Conservation (phyloP, 2,329 filamentous ascomycete species). For the Nakataea oryzae region DNA sequence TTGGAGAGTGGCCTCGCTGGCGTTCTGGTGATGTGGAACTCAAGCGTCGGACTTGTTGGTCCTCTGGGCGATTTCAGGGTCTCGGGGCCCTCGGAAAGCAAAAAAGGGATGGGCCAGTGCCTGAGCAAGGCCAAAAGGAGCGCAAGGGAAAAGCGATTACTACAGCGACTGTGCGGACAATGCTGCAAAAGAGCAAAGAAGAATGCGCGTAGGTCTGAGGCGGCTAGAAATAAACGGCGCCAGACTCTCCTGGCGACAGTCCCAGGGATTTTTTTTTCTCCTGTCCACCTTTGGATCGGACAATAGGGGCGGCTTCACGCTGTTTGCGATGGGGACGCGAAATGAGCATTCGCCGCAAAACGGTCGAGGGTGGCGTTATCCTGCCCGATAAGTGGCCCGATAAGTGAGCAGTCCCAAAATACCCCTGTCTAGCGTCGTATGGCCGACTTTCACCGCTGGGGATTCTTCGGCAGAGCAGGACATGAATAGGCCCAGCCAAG, state of each 20-base stretch:
- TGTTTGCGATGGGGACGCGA: constrained; percentile 1
- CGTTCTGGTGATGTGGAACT: background rate
- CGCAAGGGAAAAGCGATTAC: background rate
- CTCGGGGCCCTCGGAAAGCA: background rate
- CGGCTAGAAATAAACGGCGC: background rate
- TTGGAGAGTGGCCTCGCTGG: constrained; percentile 4
- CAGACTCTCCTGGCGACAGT: background rate
- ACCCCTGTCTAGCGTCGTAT: background rate
- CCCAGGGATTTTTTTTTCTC: background rate
- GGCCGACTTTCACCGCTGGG: background rate
- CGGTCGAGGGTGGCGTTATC: constrained; percentile 7
- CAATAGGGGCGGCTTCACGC: background rate
- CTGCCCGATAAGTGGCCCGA: background rate
- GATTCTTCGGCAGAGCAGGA: background rate
- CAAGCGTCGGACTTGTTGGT: background rate
- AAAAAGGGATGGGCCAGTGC: background rate
- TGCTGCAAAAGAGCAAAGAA: background rate
- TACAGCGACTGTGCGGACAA: background rate
- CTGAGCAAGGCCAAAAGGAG: background rate
- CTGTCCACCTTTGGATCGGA: background rate
- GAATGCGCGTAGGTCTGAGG: background rate
- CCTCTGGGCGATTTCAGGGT: background rate
- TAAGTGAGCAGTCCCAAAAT: background rate
- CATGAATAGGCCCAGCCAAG: background rate
- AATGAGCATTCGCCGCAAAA: constrained; percentile 2